Base-by-base conservation (phyloP, 1,139 yeast genomes). In the Saccharomyces hybrid region DNA sequence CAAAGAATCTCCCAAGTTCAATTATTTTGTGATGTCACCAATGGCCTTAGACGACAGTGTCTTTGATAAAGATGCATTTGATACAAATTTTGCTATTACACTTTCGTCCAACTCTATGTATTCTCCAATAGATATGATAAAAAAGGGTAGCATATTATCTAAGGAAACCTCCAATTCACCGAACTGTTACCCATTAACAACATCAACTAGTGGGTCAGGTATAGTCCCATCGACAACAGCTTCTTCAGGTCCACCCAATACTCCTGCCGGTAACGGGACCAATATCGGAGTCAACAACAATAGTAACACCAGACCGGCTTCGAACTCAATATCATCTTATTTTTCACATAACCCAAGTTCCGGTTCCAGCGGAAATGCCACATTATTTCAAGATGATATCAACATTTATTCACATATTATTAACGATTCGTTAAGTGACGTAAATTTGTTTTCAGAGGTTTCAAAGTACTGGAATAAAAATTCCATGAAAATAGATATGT, bases 1-100 rank as follows among this genome's bases (percentile, higher is more conserved):
- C 53, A 70, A 80, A 2, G 85, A 83, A 13, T 83, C 84, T 49
- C 72, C 73, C 8, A 66, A 65, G 28, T 60, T 66, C 50, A 62
- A 34, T 34, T 34, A 34, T 34, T 34, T 34, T 3, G 11, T 34
- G 42, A 34, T 34, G 42, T 34, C 42, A 34, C 42, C 42, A 14
- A 34, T 34, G 42, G 19, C 42, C 11, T 34, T 34, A 2, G 42
- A 34, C 19, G 42, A 34, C 2, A 34, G 42, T 11, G 11, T 34
- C 19, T 34, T 34, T 34, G 52, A 38, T 47, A 16, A 28, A 34
- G 14, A 25, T 32, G 6, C 42, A 34, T 34, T 34, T 34, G 42
- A 34, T 11, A 34, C 42, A 34, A 34, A 31, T 25, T 52, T 48
- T 28, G 28, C 52, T 26, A 23, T 52, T 13, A 29, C 52, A 13